Conservation (phyloP, 768 basidiomycete genomes). For the Mycena indigotica region DNA sequence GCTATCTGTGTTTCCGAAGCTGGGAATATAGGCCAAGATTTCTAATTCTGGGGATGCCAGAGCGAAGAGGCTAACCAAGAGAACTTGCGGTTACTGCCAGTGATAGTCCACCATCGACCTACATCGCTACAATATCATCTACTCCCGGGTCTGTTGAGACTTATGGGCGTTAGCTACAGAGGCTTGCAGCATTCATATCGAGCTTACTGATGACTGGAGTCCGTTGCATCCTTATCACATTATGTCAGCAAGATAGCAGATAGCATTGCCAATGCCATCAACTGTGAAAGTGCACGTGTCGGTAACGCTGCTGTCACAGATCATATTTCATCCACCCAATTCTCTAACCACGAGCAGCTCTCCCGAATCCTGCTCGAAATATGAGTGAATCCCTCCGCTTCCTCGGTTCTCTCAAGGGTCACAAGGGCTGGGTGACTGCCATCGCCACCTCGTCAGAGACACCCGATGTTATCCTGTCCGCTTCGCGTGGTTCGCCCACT, state of each 20-base stretch:
- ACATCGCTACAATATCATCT: slow-evolving; percentile 82
- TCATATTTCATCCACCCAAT: too few species aligned
- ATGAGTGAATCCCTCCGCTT: slow-evolving; percentile 90
- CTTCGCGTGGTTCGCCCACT: slow-evolving; percentile 98
- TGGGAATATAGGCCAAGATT: slow-evolving; percentile 64
- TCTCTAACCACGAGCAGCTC: too few species aligned
- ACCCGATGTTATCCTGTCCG: slow-evolving; percentile 98
- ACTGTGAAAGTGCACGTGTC: not conserved
- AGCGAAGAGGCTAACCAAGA: slow-evolving; percentile 60
- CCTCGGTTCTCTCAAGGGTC: slow-evolving; percentile 89
- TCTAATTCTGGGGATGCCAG: slow-evolving; percentile 83
- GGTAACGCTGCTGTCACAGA: too few species aligned
- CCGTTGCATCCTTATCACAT: slow-evolving; percentile 19
- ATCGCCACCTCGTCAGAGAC: slow-evolving; percentile 98
- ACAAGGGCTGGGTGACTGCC: slow-evolving; percentile 98
- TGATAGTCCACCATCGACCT: too few species aligned
- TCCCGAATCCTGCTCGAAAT: slow-evolving; percentile 29
- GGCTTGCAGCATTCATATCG: not conserved
- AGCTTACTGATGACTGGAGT: slow-evolving; percentile 71
- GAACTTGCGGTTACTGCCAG: too few species aligned
- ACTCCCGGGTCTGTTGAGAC: slow-evolving; percentile 89
- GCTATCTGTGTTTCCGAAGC: slow-evolving; percentile 73
- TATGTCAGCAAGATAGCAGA: not conserved
- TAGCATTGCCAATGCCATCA: not conserved
- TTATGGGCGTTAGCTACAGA: slow-evolving; percentile 29